Evolutionary conservation across 352 stramenopile species (phyloP).

Genomic region (Thalassiosira gravida): DNA sequence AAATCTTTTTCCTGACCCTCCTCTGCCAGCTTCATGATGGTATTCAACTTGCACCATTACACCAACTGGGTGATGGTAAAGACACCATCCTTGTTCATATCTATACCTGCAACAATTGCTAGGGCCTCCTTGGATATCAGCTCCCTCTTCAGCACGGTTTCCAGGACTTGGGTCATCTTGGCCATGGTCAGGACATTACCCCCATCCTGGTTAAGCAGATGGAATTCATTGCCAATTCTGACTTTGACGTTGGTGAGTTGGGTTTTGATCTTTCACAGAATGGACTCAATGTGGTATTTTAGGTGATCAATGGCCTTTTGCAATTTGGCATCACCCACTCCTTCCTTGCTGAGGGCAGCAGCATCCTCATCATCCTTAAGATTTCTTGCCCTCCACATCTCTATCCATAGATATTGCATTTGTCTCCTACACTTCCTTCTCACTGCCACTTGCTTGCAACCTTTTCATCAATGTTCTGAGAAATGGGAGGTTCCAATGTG

Average conservation of each 20-base stretch:
- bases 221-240: constrained; percentile 96
- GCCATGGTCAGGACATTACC: constrained; percentile 94
- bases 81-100: constrained; percentile 83
- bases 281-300: constrained; percentile 91
- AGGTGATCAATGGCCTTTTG: constrained; percentile 90
- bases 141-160: constrained; percentile 92
- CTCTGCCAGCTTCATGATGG: constrained; percentile 87
- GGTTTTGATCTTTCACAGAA: constrained; percentile 92
- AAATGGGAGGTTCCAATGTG: not conserved
- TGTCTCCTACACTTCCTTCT: constrained; percentile 47
- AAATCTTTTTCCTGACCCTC: constrained; percentile 63
- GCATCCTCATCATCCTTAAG: constrained; percentile 13
- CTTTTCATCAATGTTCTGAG: not conserved
- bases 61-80: constrained; percentile 93
- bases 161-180: constrained; percentile 93
- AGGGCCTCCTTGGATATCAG: constrained; percentile 94
- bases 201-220: constrained; percentile 95
- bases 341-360: constrained; percentile 10
- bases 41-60: constrained; percentile 89
- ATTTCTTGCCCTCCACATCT: constrained; percentile 27
- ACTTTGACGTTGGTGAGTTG: constrained; percentile 93
- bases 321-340: constrained; percentile 69
- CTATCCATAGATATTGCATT: constrained; percentile 38
- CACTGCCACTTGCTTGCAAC: constrained; percentile 21
- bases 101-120: constrained; percentile 89